Evolutionary conservation across 1,284 basidiomycete species (phyloP).

Genomic region (Coniferiporia weirii): DNA sequence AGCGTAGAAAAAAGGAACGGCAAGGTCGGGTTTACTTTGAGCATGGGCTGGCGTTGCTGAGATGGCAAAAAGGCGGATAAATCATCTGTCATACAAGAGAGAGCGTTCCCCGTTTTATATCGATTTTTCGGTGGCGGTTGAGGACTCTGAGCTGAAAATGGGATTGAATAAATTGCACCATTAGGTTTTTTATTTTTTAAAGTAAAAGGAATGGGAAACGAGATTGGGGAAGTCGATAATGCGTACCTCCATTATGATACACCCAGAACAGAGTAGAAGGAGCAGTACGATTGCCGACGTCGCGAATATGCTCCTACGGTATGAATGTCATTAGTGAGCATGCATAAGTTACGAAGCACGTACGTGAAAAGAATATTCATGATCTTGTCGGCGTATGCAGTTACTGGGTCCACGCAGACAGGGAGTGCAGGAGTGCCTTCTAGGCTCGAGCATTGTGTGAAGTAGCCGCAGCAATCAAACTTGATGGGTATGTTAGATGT

Average conservation of each 20-base stretch:
- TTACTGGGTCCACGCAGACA: slow-evolving; percentile 6
- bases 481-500: neutral
- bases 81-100: neutral
- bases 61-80: too few species aligned
- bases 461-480: slow-evolving; percentile 6
- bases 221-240: neutral
- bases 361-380: slow-evolving; percentile 4
- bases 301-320: neutral
- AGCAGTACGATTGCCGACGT: slow-evolving; percentile 1
- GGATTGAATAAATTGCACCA: neutral
- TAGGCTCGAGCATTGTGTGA: neutral
- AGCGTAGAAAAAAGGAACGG: too few species aligned
- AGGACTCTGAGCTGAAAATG: neutral
- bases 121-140: neutral
- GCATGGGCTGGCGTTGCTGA: too few species aligned
- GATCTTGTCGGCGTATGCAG: slow-evolving; percentile 4
- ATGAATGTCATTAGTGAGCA: neutral
- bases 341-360: neutral
- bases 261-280: slow-evolving; percentile 1
- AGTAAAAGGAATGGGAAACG: too few species aligned
- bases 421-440: neutral
- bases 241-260: slow-evolving; percentile 1
- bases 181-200: too few species aligned
- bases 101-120: neutral
- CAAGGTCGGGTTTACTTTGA: too few species aligned